Percentiles rank a stretch among this genome's conserved stretches.
Evolutionary conservation across 495 filamentous ascomycete genomes (phyloP).

Genomic region (Penicillium coffeae): DNA sequence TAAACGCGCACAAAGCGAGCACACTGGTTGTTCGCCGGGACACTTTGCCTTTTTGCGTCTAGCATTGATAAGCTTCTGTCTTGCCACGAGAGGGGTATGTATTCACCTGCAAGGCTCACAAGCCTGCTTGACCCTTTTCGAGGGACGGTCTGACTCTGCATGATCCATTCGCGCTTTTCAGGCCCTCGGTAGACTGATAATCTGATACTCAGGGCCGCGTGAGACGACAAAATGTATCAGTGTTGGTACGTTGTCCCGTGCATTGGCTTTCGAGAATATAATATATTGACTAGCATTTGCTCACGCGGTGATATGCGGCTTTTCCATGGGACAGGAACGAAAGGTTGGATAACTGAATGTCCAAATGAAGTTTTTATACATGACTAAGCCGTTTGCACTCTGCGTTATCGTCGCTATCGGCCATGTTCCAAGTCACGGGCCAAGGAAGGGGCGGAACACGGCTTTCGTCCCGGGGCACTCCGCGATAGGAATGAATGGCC

Average conservation of each 20-base stretch:
- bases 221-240: too few relatives aligned
- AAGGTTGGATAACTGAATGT: too few relatives aligned
- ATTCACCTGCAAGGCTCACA: conserved; percentile 47
- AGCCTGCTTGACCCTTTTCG: conserved; percentile 43
- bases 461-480: too few relatives aligned
- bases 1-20: conserved; percentile 43
- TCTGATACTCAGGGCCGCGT: too few relatives aligned
- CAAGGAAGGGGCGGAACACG: neutral
- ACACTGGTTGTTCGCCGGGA: conserved; percentile 45
- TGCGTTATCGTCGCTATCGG: too few relatives aligned
- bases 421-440: neutral
- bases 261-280: too few relatives aligned
- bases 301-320: neutral
- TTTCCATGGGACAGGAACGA: neutral
- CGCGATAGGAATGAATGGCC: too few relatives aligned
- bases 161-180: too few relatives aligned
- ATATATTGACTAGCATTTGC: too few relatives aligned
- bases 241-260: too few relatives aligned
- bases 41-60: conserved; percentile 50
- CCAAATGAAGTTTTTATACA: neutral
- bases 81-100: neutral
- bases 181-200: too few relatives aligned
- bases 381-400: neutral
- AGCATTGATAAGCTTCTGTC: conserved; percentile 5
- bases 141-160: conserved; percentile 25